phyloP scores from a whole-genome alignment of 306 rosid genomes.

The Trifolium dubium region DNA sequence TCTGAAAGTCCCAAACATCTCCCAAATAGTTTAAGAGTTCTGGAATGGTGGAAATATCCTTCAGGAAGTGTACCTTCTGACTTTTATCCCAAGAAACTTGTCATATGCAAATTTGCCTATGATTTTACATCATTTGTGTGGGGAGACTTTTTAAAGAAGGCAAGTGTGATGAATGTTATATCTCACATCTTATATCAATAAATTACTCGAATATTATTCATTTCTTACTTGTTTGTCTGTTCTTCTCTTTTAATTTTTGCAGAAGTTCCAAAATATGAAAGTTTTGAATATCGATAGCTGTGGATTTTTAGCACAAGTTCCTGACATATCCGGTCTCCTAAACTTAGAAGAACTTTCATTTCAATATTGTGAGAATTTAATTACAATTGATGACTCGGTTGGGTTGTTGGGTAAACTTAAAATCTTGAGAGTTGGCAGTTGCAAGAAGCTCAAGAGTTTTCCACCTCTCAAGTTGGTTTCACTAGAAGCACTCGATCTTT shows the following conservation, averaged over 20 bases:
- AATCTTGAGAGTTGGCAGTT: too few species aligned
- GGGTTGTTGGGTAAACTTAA: too few species aligned
- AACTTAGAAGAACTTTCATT: too few species aligned
- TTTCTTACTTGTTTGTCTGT: background rate
- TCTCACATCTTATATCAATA: background rate
- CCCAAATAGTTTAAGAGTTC: background rate
- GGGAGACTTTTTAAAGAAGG: background rate
- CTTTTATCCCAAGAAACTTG: conserved; percentile 10
- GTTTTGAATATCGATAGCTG: background rate
- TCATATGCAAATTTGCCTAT: background rate
- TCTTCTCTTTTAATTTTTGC: background rate
- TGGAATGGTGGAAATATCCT: background rate
- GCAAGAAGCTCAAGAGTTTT: too few species aligned
- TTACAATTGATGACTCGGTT: too few species aligned
- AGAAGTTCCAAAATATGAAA: background rate
- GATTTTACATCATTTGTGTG: background rate
- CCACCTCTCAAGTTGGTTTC: too few species aligned
- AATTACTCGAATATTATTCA: background rate
- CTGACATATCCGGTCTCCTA: background rate
- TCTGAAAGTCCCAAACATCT: background rate
- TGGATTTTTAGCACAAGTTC: background rate
- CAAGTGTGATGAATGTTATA: background rate
- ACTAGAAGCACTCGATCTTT: too few species aligned
- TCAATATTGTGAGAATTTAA: too few species aligned
- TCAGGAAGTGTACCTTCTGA: background rate